Percentiles rank a stretch among this genome's conserved stretches.
Conservation (phyloP, 495 filamentous ascomycete genomes). For the Penicillium cinerascens region DNA sequence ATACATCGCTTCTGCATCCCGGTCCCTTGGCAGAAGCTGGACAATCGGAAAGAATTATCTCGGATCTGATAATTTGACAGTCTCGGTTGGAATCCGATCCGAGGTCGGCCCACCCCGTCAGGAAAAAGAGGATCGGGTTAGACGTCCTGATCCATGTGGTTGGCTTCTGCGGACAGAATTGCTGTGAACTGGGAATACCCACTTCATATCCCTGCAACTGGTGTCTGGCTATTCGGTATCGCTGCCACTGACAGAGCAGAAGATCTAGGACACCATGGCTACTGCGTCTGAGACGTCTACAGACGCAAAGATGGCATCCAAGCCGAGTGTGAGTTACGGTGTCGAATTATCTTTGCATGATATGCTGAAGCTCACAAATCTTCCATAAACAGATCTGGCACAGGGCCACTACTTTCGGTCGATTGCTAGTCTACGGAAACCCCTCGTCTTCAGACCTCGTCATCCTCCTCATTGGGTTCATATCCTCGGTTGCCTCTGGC, state of each 20-base stretch:
- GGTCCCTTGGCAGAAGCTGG: no score
- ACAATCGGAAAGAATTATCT: no score
- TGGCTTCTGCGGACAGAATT: no score
- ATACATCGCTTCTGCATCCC: no score
- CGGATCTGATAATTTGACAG: no score
- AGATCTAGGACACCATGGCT: background rate
- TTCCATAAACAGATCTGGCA: background rate
- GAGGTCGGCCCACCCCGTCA: no score
- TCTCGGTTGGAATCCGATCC: no score
- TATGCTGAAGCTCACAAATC: background rate
- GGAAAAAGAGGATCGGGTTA: no score
- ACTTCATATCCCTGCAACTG: background rate
- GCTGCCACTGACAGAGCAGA: background rate
- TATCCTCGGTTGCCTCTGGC: conserved; percentile 56
- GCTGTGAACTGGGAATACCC: no score
- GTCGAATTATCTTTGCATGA: no score
- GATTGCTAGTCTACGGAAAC: conserved; percentile 8
- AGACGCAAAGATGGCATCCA: background rate
- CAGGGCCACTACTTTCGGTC: background rate
- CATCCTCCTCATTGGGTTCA: conserved; percentile 47
- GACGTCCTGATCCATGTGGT: no score
- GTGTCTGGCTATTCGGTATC: background rate
- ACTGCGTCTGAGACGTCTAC: background rate
- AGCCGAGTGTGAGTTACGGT: background rate
- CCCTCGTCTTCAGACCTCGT: conserved; percentile 42